phyloP scores from a whole-genome alignment of 2,329 filamentous ascomycete species.

The Colletotrichum endophyticum region DNA sequence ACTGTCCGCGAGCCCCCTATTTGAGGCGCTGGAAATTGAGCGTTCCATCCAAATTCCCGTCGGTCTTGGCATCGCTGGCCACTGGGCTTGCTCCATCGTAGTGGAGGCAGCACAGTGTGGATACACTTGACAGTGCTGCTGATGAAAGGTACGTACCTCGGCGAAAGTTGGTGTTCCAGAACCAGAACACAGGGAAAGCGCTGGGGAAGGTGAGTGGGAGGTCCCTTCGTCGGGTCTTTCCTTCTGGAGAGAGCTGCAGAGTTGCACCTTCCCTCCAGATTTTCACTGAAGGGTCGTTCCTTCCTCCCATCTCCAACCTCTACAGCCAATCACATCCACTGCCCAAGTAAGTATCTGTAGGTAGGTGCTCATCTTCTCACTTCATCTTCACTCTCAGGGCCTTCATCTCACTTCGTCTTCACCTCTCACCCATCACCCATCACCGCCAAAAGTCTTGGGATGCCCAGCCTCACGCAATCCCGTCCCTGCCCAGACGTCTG shows the following conservation, averaged over 20 bases:
- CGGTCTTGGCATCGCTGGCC: constrained; percentile 1
- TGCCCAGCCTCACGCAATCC: neutral
- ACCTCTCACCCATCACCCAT: neutral
- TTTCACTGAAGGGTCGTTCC: neutral
- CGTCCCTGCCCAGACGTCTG: neutral
- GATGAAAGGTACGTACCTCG: neutral
- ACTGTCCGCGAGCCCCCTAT: neutral
- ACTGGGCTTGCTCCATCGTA: neutral
- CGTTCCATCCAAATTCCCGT: constrained; percentile 13
- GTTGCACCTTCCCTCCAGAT: neutral
- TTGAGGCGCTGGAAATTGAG: constrained; percentile 11
- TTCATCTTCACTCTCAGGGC: neutral
- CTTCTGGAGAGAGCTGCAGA: neutral
- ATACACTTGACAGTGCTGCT: neutral
- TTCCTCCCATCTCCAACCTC: neutral
- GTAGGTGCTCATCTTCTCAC: neutral
- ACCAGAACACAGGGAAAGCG: neutral
- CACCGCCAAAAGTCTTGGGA: neutral
- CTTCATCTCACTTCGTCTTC: neutral
- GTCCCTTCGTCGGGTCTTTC: neutral
- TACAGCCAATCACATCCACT: neutral
- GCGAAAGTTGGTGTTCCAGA: neutral
- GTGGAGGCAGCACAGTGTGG: neutral
- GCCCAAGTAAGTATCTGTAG: too few relatives aligned
- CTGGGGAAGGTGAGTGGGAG: neutral